Evolutionary conservation across 441 rosid species (phyloP).

Genomic region (Arabidopsis hybrid): DNA sequence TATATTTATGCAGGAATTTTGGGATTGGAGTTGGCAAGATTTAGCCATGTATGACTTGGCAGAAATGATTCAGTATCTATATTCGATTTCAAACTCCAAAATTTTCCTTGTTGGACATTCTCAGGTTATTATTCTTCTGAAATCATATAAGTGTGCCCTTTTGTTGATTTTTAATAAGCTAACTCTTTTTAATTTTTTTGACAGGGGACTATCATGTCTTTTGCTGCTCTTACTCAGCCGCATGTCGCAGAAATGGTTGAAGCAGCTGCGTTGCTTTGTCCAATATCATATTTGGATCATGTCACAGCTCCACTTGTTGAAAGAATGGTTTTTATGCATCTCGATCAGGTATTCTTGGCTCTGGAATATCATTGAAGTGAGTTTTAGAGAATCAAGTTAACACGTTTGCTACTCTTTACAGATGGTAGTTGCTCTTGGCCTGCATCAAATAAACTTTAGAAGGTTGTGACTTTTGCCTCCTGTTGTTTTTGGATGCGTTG

Average conservation of each 20-base stretch:
- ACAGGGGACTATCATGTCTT: slow-evolving; percentile 91
- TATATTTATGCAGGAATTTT: slow-evolving; percentile 64
- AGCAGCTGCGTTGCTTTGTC: slow-evolving; percentile 92
- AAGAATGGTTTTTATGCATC: slow-evolving; percentile 85
- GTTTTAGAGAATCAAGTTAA: slow-evolving; percentile 36
- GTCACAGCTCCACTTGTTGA: slow-evolving; percentile 79
- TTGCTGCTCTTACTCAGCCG: slow-evolving; percentile 86
- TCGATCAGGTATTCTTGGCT: slow-evolving; percentile 72
- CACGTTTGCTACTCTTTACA: slow-evolving; percentile 42
- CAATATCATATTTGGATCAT: slow-evolving; percentile 88
- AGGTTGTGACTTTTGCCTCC: slow-evolving; percentile 54
- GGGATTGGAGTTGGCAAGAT: slow-evolving; percentile 99
- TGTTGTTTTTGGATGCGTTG: slow-evolving; percentile 11
- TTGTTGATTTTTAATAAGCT: background rate
- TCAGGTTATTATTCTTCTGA: slow-evolving; percentile 60
- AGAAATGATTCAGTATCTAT: slow-evolving; percentile 65
- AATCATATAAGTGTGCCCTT: slow-evolving; percentile 12
- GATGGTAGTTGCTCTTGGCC: slow-evolving; percentile 83
- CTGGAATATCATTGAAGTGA: slow-evolving; percentile 15
- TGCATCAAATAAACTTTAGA: slow-evolving; percentile 86
- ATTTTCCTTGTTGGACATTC: slow-evolving; percentile 88
- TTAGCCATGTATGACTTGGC: slow-evolving; percentile 81
- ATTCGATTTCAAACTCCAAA: slow-evolving; percentile 65
- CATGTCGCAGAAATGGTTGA: slow-evolving; percentile 76
- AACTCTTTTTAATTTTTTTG: background rate